Percentiles rank a stretch among this genome's conserved stretches.
Evolutionary conservation across 2,329 filamentous ascomycete species (phyloP).

Genomic region (Penicillium sp.): DNA sequence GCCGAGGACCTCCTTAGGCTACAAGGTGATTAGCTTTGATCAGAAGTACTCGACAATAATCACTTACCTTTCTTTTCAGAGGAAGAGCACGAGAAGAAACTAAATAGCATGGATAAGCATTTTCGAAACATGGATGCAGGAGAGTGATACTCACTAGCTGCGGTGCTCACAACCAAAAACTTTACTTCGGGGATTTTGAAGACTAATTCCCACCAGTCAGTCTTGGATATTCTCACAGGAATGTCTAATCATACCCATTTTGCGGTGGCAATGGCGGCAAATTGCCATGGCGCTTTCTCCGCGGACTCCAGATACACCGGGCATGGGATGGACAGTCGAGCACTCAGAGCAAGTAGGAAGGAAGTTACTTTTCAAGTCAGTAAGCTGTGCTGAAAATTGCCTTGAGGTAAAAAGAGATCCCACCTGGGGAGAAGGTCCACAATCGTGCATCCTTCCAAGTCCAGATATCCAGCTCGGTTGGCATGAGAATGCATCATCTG

Average conservation of each 20-base stretch:
- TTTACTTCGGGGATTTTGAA: slow-evolving; percentile 74
- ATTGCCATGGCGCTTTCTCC: slow-evolving; percentile 69
- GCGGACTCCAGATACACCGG: slow-evolving; percentile 65
- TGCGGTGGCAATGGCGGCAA: slow-evolving; percentile 72
- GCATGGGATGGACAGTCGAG: slow-evolving; percentile 59
- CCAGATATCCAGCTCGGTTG: slow-evolving; percentile 70
- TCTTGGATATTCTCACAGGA: background rate
- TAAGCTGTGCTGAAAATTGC: background rate
- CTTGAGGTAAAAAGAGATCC: slow-evolving; percentile 5
- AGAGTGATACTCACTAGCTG: slow-evolving; percentile 38
- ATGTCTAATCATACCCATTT: slow-evolving; percentile 55
- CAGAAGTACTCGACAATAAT: background rate
- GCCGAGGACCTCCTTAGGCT: slow-evolving; percentile 50
- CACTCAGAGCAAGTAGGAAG: slow-evolving; percentile 71
- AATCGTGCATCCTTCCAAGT: slow-evolving; percentile 67
- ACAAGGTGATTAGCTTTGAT: background rate
- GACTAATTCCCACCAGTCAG: slow-evolving; percentile 30
- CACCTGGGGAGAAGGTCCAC: slow-evolving; percentile 69
- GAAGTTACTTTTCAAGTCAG: slow-evolving; percentile 57
- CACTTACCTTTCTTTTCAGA: slow-evolving; percentile 36
- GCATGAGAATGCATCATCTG: slow-evolving; percentile 70
- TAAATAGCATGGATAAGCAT: slow-evolving; percentile 11
- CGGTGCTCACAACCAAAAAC: slow-evolving; percentile 65
- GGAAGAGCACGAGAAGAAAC: slow-evolving; percentile 28
- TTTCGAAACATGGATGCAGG: background rate